Evolutionary conservation across 805 yeast genomes (phyloP), one percentile per base, ranked within the genome.

Genomic region (Blastobotrys terrestris): DNA sequence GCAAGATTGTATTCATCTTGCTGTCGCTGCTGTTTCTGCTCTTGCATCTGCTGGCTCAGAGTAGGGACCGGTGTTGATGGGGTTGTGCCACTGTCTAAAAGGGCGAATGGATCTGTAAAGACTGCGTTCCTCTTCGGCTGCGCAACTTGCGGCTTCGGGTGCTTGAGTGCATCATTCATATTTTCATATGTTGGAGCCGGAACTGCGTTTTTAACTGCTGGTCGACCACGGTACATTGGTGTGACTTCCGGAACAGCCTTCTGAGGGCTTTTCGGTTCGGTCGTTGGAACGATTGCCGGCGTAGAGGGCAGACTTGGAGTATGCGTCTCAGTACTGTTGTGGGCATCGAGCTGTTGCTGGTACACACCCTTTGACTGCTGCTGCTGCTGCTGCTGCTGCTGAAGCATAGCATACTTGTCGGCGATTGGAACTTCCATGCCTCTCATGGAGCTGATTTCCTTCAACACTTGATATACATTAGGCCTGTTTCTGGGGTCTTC

Each of bases 401-500:
- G 16, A 6, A 44, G 46, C 15, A 35, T 40, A 20, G 56, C 31
- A 52, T 65, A 66, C 26, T 63, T 61, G 48, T 67, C 68, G 51
- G 48, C 53, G 31, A 80, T 70, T 1, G 85, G 84, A 16, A 76
- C 72, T 50, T 78, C 74, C 53, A 79, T 72, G 35, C 80, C 80
- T 49, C 81, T 69, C 66, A 90, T 72, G 45, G 80, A 70, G 65
- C 85, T 81, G 39, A 90, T 64, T 59, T 83, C 87, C 52, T 71
- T 67, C 53, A 84, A 63, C 0, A 92, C 85, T 68, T 91, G 97
- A 58, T 83, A 88, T 15, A 89, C 81, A 65, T 89, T 91, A 1
- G 98, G 98, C 62, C 99, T 77, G 58, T 78, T 73, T 13, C 79
- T 65, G 2, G 97, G 96, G 60, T 85, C 87, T 53, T 87, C 95